Percentiles rank a stretch among this genome's conserved stretches.
Conservation (phyloP, 352 stramenopile genomes). For the Globisporangium cederbergense region DNA sequence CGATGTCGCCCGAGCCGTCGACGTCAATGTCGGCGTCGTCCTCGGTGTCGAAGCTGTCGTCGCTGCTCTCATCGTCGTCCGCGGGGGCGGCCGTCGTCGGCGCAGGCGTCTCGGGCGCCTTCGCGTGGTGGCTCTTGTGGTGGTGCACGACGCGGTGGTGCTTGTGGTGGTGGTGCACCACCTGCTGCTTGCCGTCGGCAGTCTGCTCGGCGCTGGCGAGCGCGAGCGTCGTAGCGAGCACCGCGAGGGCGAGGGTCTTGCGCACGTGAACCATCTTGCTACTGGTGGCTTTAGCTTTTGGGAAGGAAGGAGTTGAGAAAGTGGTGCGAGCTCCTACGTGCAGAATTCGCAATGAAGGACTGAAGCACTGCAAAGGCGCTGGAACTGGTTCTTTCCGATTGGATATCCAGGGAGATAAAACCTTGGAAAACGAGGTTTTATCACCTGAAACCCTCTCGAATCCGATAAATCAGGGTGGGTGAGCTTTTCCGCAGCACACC, state of each 20-base stretch:
- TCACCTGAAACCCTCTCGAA: constrained; percentile 7
- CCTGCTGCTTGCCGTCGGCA: constrained; percentile 6
- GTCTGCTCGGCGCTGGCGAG: constrained; percentile 8
- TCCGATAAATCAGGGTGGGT: constrained; percentile 17
- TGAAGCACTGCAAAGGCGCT: neutral
- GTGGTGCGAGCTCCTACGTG: neutral
- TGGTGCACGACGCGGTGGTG: constrained; percentile 13
- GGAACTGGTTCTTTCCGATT: constrained; percentile 8
- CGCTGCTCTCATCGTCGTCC: constrained; percentile 15
- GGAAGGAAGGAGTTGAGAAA: neutral
- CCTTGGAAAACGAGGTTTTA: constrained; percentile 9
- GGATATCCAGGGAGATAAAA: constrained; percentile 9
- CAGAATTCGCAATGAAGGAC: constrained; percentile 13
- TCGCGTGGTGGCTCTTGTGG: constrained; percentile 3
- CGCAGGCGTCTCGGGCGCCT: neutral
- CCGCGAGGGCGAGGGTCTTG: constrained; percentile 19
- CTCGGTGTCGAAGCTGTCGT: constrained; percentile 9
- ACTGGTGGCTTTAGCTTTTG: neutral
- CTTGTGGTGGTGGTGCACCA: constrained; percentile 11
- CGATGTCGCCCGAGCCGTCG: constrained; percentile 23
- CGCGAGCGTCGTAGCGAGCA: constrained; percentile 18
- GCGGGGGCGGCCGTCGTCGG: constrained; percentile 8
- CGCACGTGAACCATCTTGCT: constrained; percentile 16
- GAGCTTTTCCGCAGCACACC: neutral
- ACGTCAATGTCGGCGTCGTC: constrained; percentile 28